Percentiles rank a stretch among this genome's conserved stretches.
These are phyloP conservation scores for Blastobotrys parvus DNA, from an alignment of 805 yeast species.

Conservation along the genomic window DNA sequence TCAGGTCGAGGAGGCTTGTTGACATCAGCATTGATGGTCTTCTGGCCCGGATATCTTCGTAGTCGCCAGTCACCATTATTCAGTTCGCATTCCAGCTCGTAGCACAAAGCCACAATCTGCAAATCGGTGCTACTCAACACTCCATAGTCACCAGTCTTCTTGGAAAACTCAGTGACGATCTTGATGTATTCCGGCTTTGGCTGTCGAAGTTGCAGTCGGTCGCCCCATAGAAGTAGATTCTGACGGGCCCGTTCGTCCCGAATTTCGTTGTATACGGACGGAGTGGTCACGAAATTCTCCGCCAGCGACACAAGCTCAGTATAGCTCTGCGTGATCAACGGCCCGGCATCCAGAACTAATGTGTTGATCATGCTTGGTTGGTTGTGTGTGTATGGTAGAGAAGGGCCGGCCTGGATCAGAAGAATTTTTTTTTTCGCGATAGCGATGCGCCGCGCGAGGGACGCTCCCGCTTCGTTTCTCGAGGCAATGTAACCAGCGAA, in stretches of 20 bases:
- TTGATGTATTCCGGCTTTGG: constrained; percentile 60
- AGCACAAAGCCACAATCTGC: constrained; percentile 84
- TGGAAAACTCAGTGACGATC: constrained; percentile 67
- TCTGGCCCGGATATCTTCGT: constrained; percentile 66
- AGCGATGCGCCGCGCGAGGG: too few relatives aligned
- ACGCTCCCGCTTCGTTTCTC: too few relatives aligned
- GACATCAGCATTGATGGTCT: constrained; percentile 15
- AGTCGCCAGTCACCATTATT: constrained; percentile 64
- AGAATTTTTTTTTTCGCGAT: too few relatives aligned
- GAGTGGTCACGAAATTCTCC: constrained; percentile 71
- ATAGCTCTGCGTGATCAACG: constrained; percentile 78
- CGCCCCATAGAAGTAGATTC: constrained; percentile 76
- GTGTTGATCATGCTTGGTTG: constrained; percentile 28
- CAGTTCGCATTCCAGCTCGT: constrained; percentile 70
- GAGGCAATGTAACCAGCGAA: too few relatives aligned
- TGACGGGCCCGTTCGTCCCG: constrained; percentile 77
- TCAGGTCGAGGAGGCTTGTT: background rate
- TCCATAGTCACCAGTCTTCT: constrained; percentile 80
- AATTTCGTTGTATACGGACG: constrained; percentile 82
- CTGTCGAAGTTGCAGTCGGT: constrained; percentile 58
- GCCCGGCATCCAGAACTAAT: constrained; percentile 89
- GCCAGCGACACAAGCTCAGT: constrained; percentile 67
- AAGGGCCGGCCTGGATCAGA: too few relatives aligned
- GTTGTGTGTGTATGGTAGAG: background rate
- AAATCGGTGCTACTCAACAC: constrained; percentile 88